Base-by-base conservation (phyloP, 2,329 filamentous ascomycete species). In the Cyphellophora attinorum region DNA sequence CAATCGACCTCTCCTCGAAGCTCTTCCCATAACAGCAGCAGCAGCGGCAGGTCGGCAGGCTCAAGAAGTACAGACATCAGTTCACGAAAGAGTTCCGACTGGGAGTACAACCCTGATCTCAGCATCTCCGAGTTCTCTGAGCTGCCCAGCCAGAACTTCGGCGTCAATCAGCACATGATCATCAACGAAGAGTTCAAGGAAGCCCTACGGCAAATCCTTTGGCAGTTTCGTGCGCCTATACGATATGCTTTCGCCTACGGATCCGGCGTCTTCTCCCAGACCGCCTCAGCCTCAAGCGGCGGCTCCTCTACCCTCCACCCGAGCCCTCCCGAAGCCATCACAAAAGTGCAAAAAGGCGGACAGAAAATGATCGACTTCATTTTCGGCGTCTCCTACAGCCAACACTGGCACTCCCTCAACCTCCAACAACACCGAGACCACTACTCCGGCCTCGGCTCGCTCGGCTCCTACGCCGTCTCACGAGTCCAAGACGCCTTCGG, bases 281-380 rank as follows among this genome's bases (percentile, higher is more conserved):
- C 65, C 31, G 56, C 55, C 23, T 58, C 64, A 29, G 47, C 51
- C 4, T 47, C 51, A 23, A 53, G 50, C 34, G 53, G 42, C 54
- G 63, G 53, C 15, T 70, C 74, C 33, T 75, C 78, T 13, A 38
- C 37, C 13, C 74, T 88, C 15, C 89, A 96, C 53, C 81, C 88
- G 5, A 79, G 86, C 41, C 79, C 89, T 2, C 85, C 86, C 1
- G 68, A 77, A 34, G 84, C 85, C 1, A 79, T 96, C 5, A 68
- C 81, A 46, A 84, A 85, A 47, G 83, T 86, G 47, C 89, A 96
- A 59, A 79, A 85, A 50, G 84, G 85, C 18, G 78, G 79, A 1
- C 85, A 85, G 10, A 95, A 95, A 64, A 93, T 96, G 79, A 93
- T 98, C 45, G 91, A 98, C 61, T 94, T 98, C 56, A 93, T 98